Evolutionary conservation across 768 basidiomycete genomes (phyloP).

Genomic region (Glaciozyma martinii): DNA sequence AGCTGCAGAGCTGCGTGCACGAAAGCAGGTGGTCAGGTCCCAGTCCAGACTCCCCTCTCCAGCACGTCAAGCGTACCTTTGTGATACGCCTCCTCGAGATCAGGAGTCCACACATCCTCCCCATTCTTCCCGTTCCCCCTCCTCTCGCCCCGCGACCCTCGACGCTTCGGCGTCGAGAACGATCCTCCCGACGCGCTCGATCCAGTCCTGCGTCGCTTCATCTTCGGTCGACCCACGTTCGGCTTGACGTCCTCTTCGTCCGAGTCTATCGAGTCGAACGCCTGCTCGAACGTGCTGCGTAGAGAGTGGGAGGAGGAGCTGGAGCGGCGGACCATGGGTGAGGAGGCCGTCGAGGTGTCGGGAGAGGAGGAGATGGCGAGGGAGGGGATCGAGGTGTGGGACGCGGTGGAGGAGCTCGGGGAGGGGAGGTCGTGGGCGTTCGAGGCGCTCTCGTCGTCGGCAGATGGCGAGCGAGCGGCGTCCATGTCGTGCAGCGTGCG

Average conservation of each 20-base stretch:
- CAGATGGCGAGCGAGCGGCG: not conserved
- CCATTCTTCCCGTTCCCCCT: slow-evolving; percentile 19
- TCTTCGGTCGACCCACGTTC: slow-evolving; percentile 2
- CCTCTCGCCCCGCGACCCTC: not conserved
- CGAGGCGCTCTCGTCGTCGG: not conserved
- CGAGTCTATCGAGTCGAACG: not conserved
- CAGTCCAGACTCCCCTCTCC: not conserved
- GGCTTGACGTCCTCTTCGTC: not conserved
- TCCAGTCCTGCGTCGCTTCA: slow-evolving; percentile 25
- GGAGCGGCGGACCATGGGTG: slow-evolving; percentile 19
- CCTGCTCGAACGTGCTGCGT: not conserved
- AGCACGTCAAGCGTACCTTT: slow-evolving; percentile 14
- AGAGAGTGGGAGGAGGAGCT: slow-evolving; percentile 11
- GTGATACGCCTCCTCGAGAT: slow-evolving; percentile 33
- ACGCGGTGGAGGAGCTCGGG: not conserved
- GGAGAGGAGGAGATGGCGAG: not conserved
- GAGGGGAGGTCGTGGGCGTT: not conserved
- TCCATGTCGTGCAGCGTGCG: slow-evolving; percentile 16
- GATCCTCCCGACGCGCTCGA: slow-evolving; percentile 6
- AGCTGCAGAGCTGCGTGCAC: slow-evolving; percentile 26
- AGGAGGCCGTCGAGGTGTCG: slow-evolving; percentile 12
- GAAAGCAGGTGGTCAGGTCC: not conserved
- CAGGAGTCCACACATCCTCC: slow-evolving; percentile 34
- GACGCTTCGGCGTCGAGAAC: not conserved
- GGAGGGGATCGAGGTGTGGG: slow-evolving; percentile 23